phyloP scores from a whole-genome alignment of 2,329 filamentous ascomycete species.

The Penicillium sp. region DNA sequence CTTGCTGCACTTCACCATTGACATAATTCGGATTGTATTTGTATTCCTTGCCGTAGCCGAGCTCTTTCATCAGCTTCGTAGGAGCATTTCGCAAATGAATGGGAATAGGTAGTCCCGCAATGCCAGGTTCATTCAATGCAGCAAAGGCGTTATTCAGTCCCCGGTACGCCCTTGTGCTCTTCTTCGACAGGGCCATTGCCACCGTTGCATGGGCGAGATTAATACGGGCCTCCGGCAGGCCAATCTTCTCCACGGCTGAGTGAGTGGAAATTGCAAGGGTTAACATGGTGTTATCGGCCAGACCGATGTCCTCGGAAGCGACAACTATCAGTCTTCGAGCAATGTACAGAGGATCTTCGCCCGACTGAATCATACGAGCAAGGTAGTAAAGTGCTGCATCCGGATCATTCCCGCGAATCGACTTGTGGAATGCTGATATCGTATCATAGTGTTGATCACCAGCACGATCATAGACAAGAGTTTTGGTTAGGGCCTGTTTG shows the following conservation, averaged over 20 bases:
- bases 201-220: conserved; percentile 86
- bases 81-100: conserved; percentile 90
- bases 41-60: conserved; percentile 88
- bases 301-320: conserved; percentile 88
- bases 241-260: conserved; percentile 86
- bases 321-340: conserved; percentile 93
- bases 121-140: conserved; percentile 78
- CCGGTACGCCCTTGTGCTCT: conserved; percentile 85
- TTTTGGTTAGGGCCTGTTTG: conserved; percentile 84
- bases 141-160: conserved; percentile 78
- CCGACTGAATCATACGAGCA: conserved; percentile 90
- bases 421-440: conserved; percentile 96
- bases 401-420: conserved; percentile 81
- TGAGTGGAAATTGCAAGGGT: conserved; percentile 84
- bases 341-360: conserved; percentile 90
- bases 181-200: conserved; percentile 77
- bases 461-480: conserved; percentile 89
- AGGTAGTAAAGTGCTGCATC: conserved; percentile 94
- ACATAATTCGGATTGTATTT: conserved; percentile 95
- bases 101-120: conserved; percentile 80
- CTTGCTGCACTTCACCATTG: conserved; percentile 79
- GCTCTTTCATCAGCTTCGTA: conserved; percentile 87
- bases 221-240: conserved; percentile 92
- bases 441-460: conserved; percentile 98
- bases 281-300: conserved; percentile 84